Evolutionary conservation across 2,329 filamentous ascomycete species (phyloP), one percentile per base, ranked within the genome.

Genomic region (Penicillium glabrum): DNA sequence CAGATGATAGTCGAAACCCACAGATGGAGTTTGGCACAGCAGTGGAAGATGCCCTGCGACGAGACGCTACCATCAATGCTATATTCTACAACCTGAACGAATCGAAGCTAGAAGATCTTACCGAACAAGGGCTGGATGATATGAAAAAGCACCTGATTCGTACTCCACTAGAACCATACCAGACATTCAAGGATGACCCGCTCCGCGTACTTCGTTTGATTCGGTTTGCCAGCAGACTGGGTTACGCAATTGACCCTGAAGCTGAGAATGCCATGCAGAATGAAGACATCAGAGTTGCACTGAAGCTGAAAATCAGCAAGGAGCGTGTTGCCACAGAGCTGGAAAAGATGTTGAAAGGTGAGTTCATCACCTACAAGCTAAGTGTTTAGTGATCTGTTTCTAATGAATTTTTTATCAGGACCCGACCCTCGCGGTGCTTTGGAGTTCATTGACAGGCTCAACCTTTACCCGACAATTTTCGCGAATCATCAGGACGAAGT

Each of bases 151-250:
- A 85, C 59, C 78, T 93, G 49, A 92, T 99, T 62, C 84, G 89
- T 53, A 98, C 95, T 3, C 93, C 93, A 0, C 77, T 98, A 43
- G 89, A 92, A 51, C 93, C 93, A 24, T 87, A 90, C 51, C 89
- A 96, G 71, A 99, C 93, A 0, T 98, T 99, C 76, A 91, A 88
- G 72, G 93, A 98, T 69, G 93, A 98, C 68, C 95, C 95, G 13
- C 79, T 99, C 24, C 84, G 95, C 19, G 89, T 98, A 3, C 78
- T 98, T 59, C 86, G 93, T 47, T 80, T 98, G 51, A 89, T 99
- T 49, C 86, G 95, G 54, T 98, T 99, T 75, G 91, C 93, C 5
- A 96, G 91, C 67, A 84, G 93, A 21, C 81, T 98, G 8, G 82
- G 83, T 46, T 99, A 96, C 70, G 78, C 75, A 10, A 96, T 99